Base-by-base conservation (phyloP, 2,329 filamentous ascomycete genomes). In the Neoscytalidium dimidiatum region DNA sequence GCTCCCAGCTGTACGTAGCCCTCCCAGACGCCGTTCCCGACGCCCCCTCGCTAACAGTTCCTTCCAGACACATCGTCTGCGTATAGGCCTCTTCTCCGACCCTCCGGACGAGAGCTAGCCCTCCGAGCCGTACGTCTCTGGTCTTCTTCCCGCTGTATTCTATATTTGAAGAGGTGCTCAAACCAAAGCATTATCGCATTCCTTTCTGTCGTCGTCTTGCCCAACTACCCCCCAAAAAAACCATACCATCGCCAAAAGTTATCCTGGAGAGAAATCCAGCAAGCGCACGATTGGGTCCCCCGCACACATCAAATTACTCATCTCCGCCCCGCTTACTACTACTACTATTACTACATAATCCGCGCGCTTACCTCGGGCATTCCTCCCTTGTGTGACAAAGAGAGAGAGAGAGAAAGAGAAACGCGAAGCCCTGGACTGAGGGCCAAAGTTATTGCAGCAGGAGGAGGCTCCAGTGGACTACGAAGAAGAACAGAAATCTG, bases 1-100 rank as follows among this genome's bases (percentile, higher is more conserved):
- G 82, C 82, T 99, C 71, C 95, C 95, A 71, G 94, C 92, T 77
- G 94, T 98, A 85, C 79, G 94, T 49, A n/a, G n/a, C 17, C 49
- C 57, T 1, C 35, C 49, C 11, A 4, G 4, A 17, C 21, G 8
- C 23, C 8, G 13, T n/a, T 14, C 19, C 41, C 26, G 2, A 21
- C 21, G 8, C 6, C 26, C 11, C 14, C 31, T 29, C 17, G 41
- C 46, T 66, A 13, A 66, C 61, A 19, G n/a, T 17, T 26, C 23
- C n/a, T 8, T 13, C 17, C 51, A 79, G 77, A 69, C 74, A 41
- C 77, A 79, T 69, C 73, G 77, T 62, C 71, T 79, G 73, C 76
- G 77, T 66, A 72, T 78, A 63, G 71, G 73, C 23, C 68, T 78
- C 66, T 78, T 79, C 69, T 77, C 75, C 52, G 71, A 73, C 43